phyloP scores from a whole-genome alignment of 441 rosid genomes.

The Capsella rubella region DNA sequence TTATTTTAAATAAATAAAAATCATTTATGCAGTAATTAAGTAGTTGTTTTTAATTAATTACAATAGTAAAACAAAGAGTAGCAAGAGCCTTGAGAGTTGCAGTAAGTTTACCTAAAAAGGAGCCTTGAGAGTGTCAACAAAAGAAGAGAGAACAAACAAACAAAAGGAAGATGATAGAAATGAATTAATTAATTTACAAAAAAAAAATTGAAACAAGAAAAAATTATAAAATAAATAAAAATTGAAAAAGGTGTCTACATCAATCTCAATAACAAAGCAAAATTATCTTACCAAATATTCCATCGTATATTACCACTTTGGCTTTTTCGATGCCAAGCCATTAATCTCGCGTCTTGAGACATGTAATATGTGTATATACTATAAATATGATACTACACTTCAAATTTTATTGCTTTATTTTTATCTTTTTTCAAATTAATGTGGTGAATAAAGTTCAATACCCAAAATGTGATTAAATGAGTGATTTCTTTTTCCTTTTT shows the following conservation, averaged over 20 bases:
- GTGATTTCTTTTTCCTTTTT: background rate
- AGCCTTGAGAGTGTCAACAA: conserved; percentile 39
- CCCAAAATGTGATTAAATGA: background rate
- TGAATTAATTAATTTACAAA: background rate
- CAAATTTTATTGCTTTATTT: background rate
- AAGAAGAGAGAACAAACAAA: conserved; percentile 39
- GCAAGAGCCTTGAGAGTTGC: conserved; percentile 38
- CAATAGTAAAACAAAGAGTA: conserved; percentile 24
- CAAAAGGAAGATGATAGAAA: conserved; percentile 39
- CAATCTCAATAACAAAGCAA: conserved; percentile 45
- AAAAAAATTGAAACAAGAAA: conserved; percentile 27
- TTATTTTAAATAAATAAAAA: no score
- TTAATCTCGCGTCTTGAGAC: conserved; percentile 44
- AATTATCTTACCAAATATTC: conserved; percentile 55
- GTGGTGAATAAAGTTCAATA: background rate
- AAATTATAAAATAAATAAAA: no score
- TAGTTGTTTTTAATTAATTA: background rate
- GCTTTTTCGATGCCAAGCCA: conserved; percentile 57
- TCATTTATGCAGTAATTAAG: background rate
- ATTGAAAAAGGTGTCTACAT: conserved; percentile 50
- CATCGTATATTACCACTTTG: conserved; percentile 51
- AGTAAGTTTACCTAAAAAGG: conserved; percentile 33
- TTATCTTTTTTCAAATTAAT: background rate
- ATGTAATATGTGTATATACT: conserved; percentile 1
- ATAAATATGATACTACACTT: background rate